Evolutionary conservation across 768 basidiomycete genomes (phyloP), one percentile per base, ranked within the genome.

Genomic region (Tricholoma hemisulphureum): DNA sequence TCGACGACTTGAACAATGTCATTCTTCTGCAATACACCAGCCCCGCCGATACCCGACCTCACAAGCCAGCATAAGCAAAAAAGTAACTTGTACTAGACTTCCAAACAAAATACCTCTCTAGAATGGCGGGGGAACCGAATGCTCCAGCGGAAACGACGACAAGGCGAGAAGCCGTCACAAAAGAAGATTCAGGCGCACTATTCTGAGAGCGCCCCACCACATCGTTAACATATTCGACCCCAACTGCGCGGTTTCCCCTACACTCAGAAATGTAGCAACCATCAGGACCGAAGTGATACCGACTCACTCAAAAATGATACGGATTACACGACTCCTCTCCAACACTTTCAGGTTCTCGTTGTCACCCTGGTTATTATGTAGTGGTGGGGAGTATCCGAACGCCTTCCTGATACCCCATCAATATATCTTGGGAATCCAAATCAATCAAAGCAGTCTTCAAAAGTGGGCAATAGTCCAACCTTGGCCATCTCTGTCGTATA

Each of bases 21-120:
- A 52, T 80, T 71, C 34, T 70, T 71, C 37, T 78, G 65, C 39
- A 91, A 71, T 37, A 87, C 62, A 0, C 70, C 65, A 2, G 66
- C 61, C 0, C 80, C 76, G 2, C 91, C 91, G 54, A 95, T 86
- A 6, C 91, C 89, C 0, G 86, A 88, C 31, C 74, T 75, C 48
- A 37, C 11, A n/a, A 48, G n/a, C n/a, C n/a, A 11, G 9, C 20
- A 49, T 65, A 0, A 62, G 18, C 34, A n/a, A 32, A 54, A 39
- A 58, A 10, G 20, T 14, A 35, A 6, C n/a, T n/a, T n/a, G n/a
- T n/a, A n/a, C n/a, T 51, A 7, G 37, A 11, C n/a, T n/a, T n/a
- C n/a, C n/a, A 2, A 6, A 14, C 13, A 24, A 16, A 20, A 20
- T 56, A 80, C 63, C 83, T 73, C 59, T 86, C 83, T 11, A 86